phyloP scores from a whole-genome alignment of 768 basidiomycete species.

The Rhodotorula diobovata region DNA sequence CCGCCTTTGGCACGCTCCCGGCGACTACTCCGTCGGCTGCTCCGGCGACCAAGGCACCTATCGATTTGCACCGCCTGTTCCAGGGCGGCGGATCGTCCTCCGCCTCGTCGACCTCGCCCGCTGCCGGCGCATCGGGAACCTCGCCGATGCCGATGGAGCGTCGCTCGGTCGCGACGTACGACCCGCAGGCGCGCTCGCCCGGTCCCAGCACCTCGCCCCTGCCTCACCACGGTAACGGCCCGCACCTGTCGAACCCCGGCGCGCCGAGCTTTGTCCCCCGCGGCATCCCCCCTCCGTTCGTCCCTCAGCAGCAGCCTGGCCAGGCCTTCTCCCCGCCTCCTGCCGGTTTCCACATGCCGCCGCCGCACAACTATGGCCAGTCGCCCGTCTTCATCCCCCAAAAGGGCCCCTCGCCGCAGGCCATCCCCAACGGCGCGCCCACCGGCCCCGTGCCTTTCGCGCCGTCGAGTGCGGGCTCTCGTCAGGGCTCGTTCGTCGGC shows the following conservation, averaged over 20 bases:
- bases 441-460: constrained; percentile 7
- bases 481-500: constrained; percentile 32
- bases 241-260: constrained; percentile 22
- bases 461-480: constrained; percentile 16
- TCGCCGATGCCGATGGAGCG: constrained; percentile 15
- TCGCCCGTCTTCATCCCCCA: constrained; percentile 21
- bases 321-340: constrained; percentile 31
- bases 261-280: constrained; percentile 24
- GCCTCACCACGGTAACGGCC: neutral
- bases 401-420: constrained; percentile 37
- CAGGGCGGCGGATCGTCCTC: constrained; percentile 16
- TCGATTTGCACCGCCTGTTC: constrained; percentile 41
- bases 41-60: constrained; percentile 10
- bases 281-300: constrained; percentile 22
- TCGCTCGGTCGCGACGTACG: constrained; percentile 29
- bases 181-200: constrained; percentile 34
- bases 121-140: constrained; percentile 1
- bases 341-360: constrained; percentile 16
- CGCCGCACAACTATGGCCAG: neutral
- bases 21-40: constrained; percentile 11
- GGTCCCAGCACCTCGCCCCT: constrained; percentile 27
- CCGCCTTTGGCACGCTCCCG: constrained; percentile 31
- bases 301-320: constrained; percentile 10
- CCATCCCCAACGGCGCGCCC: constrained; percentile 36
- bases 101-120: constrained; percentile 1